Conservation (phyloP, 202 grass and related monocot genomes). For the Bolboschoenoplectus hybrid region DNA sequence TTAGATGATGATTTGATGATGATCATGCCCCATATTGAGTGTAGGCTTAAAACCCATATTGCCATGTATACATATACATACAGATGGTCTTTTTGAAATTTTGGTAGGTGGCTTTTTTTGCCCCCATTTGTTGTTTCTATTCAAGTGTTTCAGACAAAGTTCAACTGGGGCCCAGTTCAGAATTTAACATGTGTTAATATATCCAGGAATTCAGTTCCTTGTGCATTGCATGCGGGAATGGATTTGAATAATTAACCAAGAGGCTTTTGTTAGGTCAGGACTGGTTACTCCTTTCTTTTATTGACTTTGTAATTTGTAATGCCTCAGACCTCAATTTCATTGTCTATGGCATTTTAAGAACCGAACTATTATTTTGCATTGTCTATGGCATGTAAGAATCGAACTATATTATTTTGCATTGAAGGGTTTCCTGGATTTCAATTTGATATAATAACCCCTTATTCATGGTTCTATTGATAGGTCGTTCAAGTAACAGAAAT, state of each 20-base stretch:
- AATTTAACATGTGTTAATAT: not conserved
- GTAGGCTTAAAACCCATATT: not conserved
- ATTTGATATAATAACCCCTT: not conserved
- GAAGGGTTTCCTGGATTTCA: not conserved
- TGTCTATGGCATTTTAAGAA: too few relatives aligned
- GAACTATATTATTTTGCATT: not conserved
- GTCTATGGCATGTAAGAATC: not conserved
- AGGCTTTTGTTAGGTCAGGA: constrained; percentile 15
- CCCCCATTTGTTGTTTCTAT: constrained; percentile 2
- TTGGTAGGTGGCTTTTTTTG: not conserved
- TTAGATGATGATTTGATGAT: not conserved
- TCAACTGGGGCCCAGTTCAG: not conserved
- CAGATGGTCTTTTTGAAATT: not conserved
- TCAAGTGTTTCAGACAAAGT: not conserved
- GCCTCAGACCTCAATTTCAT: too few relatives aligned
- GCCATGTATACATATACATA: not conserved
- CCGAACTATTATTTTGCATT: not conserved
- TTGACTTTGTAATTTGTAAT: not conserved
- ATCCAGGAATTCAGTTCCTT: not conserved
- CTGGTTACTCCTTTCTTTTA: not conserved
- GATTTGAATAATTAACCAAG: not conserved
- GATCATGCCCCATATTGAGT: not conserved
- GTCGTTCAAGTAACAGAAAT: not conserved
- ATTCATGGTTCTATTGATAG: not conserved
- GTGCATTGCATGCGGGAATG: not conserved